These are phyloP conservation scores for Alternaria novae-zelandiae DNA, from an alignment of 2,329 filamentous ascomycete genomes.

Conservation along the genomic window DNA sequence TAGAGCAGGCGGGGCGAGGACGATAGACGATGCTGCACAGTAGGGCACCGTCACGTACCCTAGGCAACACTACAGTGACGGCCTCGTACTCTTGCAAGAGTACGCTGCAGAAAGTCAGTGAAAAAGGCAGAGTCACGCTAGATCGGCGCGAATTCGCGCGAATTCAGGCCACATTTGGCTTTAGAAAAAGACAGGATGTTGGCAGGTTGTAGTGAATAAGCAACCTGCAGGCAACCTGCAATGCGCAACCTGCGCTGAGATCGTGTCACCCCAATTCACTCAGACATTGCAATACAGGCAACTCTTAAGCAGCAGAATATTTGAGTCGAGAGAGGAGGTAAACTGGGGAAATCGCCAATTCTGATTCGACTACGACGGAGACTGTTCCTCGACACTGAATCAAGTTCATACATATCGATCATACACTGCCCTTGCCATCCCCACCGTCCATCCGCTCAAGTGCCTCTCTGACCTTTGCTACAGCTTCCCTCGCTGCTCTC, in stretches of 20 bases:
- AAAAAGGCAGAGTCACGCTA: background rate
- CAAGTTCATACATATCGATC: conserved; percentile 4
- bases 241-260: background rate
- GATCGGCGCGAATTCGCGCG: background rate
- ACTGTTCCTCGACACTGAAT: background rate
- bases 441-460: conserved; percentile 46
- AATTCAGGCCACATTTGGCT: background rate
- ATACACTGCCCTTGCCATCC: background rate
- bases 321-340: background rate
- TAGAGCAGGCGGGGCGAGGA: background rate
- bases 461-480: conserved; percentile 55
- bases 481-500: conserved; percentile 50
- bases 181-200: background rate
- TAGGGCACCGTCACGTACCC: background rate
- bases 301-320: background rate
- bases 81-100: background rate
- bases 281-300: background rate
- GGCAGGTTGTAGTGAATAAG: background rate
- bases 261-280: background rate
- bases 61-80: background rate
- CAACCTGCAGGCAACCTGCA: background rate
- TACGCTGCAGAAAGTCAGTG: background rate
- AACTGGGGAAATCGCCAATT: background rate
- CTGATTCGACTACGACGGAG: background rate
- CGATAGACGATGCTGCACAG: background rate